Conservation (phyloP, 352 stramenopile species). For the Pythium biforme region DNA sequence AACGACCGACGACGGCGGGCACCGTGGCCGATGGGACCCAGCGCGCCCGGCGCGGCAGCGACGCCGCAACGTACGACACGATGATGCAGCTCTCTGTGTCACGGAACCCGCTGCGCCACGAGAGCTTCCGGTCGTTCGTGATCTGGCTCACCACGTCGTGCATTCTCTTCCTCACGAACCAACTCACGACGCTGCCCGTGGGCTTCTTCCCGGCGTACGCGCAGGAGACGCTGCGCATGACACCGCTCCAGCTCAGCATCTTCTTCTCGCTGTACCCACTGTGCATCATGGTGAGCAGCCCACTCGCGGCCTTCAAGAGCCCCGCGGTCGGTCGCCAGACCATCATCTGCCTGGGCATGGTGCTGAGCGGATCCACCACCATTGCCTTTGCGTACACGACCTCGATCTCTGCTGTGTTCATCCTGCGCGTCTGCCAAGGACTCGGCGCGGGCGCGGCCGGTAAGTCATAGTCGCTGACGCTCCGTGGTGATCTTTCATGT, state of each 20-base stretch:
- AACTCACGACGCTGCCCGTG: conserved; percentile 72
- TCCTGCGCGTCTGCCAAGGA: conserved; percentile 57
- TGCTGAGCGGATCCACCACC: conserved; percentile 60
- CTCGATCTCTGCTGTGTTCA: conserved; percentile 36
- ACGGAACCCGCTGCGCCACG: conserved; percentile 48
- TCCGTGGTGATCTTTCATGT: not conserved
- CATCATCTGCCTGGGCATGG: conserved; percentile 66
- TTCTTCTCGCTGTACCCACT: conserved; percentile 77
- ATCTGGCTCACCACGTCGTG: conserved; percentile 50
- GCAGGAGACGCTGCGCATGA: conserved; percentile 43
- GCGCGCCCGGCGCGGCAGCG: conserved; percentile 34
- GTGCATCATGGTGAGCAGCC: conserved; percentile 74
- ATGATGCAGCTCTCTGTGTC: conserved; percentile 66
- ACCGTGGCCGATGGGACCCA: conserved; percentile 1
- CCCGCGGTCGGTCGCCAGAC: conserved; percentile 51
- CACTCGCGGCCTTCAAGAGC: conserved; percentile 45
- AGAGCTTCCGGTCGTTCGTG: conserved; percentile 38
- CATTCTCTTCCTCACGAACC: conserved; percentile 71
- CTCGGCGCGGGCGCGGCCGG: conserved; percentile 52
- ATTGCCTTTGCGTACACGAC: conserved; percentile 63
- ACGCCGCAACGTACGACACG: conserved; percentile 43
- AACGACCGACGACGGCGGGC: no score
- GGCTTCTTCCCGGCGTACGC: conserved; percentile 72
- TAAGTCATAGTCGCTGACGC: conserved; percentile 3
- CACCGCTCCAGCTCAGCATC: conserved; percentile 46